Conservation (phyloP, 768 basidiomycete species). For the Rhodotorula taiwanensis region DNA sequence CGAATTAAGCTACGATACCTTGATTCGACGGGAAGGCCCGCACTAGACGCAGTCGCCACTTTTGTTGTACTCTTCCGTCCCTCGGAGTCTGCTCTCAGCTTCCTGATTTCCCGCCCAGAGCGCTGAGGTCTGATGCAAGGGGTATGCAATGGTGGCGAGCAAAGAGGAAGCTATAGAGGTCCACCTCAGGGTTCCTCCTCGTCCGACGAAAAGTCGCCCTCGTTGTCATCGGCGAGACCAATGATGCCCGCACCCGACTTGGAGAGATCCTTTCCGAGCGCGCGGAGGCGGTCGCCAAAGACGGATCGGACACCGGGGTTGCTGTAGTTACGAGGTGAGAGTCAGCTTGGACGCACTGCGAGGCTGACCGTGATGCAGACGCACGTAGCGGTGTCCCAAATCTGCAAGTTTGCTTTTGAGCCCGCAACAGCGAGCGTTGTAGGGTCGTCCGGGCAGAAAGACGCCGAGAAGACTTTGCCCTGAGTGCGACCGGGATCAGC, state of each 20-base stretch:
- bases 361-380: background rate
- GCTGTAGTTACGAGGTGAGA: background rate
- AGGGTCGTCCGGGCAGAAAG: slow-evolving; percentile 89
- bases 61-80: no score
- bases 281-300: slow-evolving; percentile 64
- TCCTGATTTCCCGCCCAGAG: no score
- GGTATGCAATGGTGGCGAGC: no score
- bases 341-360: background rate
- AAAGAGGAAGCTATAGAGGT: background rate
- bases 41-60: no score
- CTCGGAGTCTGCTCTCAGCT: no score
- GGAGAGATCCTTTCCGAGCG: slow-evolving; percentile 36
- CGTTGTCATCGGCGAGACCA: slow-evolving; percentile 27
- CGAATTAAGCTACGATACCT: no score
- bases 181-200: slow-evolving; percentile 8
- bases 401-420: slow-evolving; percentile 83
- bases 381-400: slow-evolving; percentile 81
- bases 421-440: slow-evolving; percentile 90
- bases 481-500: slow-evolving; percentile 46
- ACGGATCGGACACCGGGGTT: slow-evolving; percentile 75
- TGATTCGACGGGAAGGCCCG: no score
- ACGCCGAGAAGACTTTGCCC: slow-evolving; percentile 93
- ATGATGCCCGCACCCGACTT: slow-evolving; percentile 30
- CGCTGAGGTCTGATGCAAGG: no score
- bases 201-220: slow-evolving; percentile 17